Evolutionary conservation across 2,329 filamentous ascomycete species (phyloP).

Genomic region (Shiraia bambusicola): DNA sequence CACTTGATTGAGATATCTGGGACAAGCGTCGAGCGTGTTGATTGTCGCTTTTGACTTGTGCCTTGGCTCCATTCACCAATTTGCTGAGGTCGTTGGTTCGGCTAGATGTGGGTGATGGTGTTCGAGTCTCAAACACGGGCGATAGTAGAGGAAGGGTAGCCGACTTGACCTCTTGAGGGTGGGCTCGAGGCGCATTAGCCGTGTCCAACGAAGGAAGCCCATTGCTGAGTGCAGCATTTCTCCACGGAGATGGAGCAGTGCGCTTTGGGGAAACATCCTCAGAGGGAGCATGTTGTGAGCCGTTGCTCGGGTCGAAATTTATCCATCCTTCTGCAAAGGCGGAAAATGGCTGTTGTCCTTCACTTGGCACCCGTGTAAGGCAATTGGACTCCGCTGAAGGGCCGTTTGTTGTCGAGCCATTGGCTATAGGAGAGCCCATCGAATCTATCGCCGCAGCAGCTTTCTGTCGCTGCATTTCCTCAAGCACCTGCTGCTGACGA

Average conservation of each 20-base stretch:
- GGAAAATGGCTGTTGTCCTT: conserved; percentile 30
- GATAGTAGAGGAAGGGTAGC: conserved; percentile 58
- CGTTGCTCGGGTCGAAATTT: conserved; percentile 29
- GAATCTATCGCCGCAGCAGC: conserved; percentile 13
- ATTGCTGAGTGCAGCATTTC: conserved; percentile 29
- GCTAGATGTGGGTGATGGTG: conserved; percentile 65
- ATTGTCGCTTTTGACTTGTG: conserved; percentile 29
- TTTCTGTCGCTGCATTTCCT: conserved; percentile 38
- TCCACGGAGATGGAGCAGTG: conserved; percentile 35
- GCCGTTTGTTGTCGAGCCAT: conserved; percentile 27
- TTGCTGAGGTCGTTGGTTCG: conserved; percentile 44
- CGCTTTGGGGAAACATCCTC: conserved; percentile 36
- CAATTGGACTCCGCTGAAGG: conserved; percentile 22
- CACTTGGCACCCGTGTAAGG: conserved; percentile 24
- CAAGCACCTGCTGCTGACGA: conserved; percentile 34
- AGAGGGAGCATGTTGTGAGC: conserved; percentile 20
- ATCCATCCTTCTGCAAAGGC: conserved; percentile 30
- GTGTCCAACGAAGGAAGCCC: conserved; percentile 38
- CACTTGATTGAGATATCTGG: conserved; percentile 21
- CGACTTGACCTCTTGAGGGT: conserved; percentile 41
- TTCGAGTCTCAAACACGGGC: conserved; percentile 72
- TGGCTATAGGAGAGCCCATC: conserved; percentile 23
- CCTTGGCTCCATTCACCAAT: conserved; percentile 30
- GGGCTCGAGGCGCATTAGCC: conserved; percentile 48
- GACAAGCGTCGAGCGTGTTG: conserved; percentile 33